phyloP scores from a whole-genome alignment of 179 eudicot genomes.

The Silene vulgaris region DNA sequence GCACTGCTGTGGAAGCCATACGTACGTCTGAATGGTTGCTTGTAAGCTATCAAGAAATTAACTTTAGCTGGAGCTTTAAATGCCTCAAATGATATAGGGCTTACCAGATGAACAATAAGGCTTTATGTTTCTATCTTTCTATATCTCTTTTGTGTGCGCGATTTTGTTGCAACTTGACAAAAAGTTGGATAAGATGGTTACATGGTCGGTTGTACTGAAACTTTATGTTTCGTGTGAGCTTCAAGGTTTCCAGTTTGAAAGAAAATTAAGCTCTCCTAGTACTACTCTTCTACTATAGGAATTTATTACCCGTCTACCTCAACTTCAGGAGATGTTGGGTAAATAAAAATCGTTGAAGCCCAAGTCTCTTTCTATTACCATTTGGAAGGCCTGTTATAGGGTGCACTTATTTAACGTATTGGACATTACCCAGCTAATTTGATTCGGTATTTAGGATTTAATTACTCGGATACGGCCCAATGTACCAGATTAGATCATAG shows the following conservation, averaged over 20 bases:
- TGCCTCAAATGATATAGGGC: not conserved
- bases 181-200: not conserved
- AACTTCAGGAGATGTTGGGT: not conserved
- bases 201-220: not conserved
- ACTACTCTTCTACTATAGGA: not conserved
- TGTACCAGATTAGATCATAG: not conserved
- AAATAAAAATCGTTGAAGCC: not conserved
- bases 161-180: not conserved
- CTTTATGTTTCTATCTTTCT: not conserved
- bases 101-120: not conserved
- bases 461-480: not conserved
- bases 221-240: not conserved
- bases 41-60: not conserved
- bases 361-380: not conserved
- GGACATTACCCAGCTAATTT: not conserved
- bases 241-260: constrained; percentile 1
- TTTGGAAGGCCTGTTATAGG: not conserved
- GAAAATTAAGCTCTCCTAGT: not conserved
- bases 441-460: not conserved
- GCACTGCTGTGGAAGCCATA: too few relatives aligned
- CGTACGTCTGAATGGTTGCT: too few relatives aligned
- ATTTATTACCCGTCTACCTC: not conserved
- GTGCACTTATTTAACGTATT: not conserved
- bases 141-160: not conserved
- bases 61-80: not conserved